Base-by-base conservation (phyloP, 139 green algal genomes). In the Closterium sp. region DNA sequence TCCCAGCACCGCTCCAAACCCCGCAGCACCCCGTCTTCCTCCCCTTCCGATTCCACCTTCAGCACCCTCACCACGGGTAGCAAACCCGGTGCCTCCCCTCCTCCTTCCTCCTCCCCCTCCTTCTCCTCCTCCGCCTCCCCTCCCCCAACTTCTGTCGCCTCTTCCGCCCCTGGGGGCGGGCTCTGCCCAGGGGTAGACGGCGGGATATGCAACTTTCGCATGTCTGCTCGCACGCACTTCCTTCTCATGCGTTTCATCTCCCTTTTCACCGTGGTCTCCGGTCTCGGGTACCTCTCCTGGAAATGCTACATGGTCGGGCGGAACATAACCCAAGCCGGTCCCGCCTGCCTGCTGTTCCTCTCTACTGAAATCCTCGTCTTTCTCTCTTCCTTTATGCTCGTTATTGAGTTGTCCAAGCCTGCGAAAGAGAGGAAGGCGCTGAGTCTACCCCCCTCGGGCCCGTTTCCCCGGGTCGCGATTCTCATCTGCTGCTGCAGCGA, bases 401-500 rank as follows among this genome's bases (percentile, higher is more conserved):
- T 93, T 10, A 4, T 93, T 9, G 90, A 93, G 87, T n/a, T 93
- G 19, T 84, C 28, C 1, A 31, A 79, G 17, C 90, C 90, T 9
- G 85, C 90, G 2, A 70, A 73, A 70, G 84, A 93, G 85, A 70
- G 90, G 31, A 21, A 22, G n/a, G 62, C 90, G 7, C 22, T 31
- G 27, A 70, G 30, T 90, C 88, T 94, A 0, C 91, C 91, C 0
- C 62, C 85, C 28, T 50, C 62, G 9, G 91, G 91, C 1, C 91
- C 91, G 79, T 94, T 94, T 31, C 91, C 91, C 0, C 1, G 38
- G 9, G 91, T 94, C 7, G 70, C 91, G 45, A 94, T 94, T 0
- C 86, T 94, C 29, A 89, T 94, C 89, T 93, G 88, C 70, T 94
- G 91, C 88, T 94, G 91, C 50, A 94, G 93, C 5, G 91, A 94